Percentiles rank a stretch among this genome's conserved stretches.
These are phyloP conservation scores for Hypoxylon intermedium DNA, from an alignment of 495 filamentous ascomycete genomes.

Conservation along the genomic window DNA sequence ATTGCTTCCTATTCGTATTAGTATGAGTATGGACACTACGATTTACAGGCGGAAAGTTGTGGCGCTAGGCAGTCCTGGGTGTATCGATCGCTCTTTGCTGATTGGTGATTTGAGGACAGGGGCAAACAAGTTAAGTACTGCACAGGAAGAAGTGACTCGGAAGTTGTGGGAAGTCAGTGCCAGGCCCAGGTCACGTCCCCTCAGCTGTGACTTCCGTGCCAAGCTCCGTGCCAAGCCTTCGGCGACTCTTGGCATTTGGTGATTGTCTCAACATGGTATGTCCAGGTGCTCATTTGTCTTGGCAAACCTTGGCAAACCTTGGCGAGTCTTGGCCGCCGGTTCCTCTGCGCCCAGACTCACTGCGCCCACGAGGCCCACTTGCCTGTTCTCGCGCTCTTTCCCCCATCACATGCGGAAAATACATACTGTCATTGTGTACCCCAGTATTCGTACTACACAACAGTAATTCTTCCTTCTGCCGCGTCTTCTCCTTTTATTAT, in stretches of 20 bases:
- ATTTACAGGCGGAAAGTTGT: slow-evolving; percentile 57
- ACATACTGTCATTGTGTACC: too few relatives aligned
- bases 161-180: not conserved
- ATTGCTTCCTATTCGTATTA: slow-evolving; percentile 54
- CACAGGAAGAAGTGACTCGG: slow-evolving; percentile 32
- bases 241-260: slow-evolving; percentile 51
- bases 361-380: too few relatives aligned
- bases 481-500: too few relatives aligned
- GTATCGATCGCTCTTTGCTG: slow-evolving; percentile 23
- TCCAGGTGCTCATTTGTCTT: slow-evolving; percentile 34
- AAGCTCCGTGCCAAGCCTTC: slow-evolving; percentile 42
- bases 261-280: slow-evolving; percentile 43
- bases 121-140: slow-evolving; percentile 36
- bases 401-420: too few relatives aligned
- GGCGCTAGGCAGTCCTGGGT: slow-evolving; percentile 47
- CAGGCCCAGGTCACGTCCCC: slow-evolving; percentile 36
- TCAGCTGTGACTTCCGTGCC: slow-evolving; percentile 39
- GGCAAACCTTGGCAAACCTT: slow-evolving; percentile 31
- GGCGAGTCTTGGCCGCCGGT: slow-evolving; percentile 35
- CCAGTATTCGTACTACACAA: too few relatives aligned
- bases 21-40: slow-evolving; percentile 51
- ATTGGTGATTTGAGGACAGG: slow-evolving; percentile 37
- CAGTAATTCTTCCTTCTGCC: too few relatives aligned
- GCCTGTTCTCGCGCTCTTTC: too few relatives aligned
- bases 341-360: slow-evolving; percentile 44